A percentile compares a stretch with the other conserved stretches of the same genome.
Evolutionary conservation across 2,329 filamentous ascomycete species (phyloP).

Genomic region (Fusarium transvaalense): DNA sequence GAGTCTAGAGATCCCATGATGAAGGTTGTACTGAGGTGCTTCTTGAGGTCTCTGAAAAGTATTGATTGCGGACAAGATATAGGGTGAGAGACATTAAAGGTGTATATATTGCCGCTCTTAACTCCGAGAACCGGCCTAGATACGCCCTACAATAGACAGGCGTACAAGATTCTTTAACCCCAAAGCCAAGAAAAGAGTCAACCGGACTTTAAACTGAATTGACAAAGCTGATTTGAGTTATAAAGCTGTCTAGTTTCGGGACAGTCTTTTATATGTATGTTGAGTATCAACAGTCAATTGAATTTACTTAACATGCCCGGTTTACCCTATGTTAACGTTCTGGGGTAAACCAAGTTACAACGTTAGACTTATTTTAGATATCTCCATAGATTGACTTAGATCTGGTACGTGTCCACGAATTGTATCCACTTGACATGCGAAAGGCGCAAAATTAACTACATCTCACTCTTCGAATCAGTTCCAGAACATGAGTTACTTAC

Average conservation of each 20-base stretch:
- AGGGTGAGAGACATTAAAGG: not conserved
- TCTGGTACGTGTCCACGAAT: not conserved
- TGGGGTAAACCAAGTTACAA: not conserved
- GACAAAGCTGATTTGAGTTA: not conserved
- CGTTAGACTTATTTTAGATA: not conserved
- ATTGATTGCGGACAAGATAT: not conserved
- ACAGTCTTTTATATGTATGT: not conserved
- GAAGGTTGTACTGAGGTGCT: not conserved
- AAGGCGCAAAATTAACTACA: slow-evolving; percentile 9
- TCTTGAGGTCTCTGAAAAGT: not conserved
- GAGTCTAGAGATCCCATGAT: slow-evolving; percentile 58
- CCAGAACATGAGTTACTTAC: not conserved
- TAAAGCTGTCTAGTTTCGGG: not conserved
- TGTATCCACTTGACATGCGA: slow-evolving; percentile 24
- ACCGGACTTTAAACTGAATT: not conserved
- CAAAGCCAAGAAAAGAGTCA: not conserved
- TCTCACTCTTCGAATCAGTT: slow-evolving; percentile 17
- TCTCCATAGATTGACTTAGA: not conserved
- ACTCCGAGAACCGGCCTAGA: not conserved
- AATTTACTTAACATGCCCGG: not conserved
- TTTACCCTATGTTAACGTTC: slow-evolving; percentile 6
- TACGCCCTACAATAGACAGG: not conserved
- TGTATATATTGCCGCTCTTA: slow-evolving; percentile 6
- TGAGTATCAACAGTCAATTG: not conserved
- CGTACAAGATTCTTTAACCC: not conserved